Evolutionary conservation across 148 eudicot species (phyloP), one percentile per base, ranked within the genome.

Genomic region (Chenopodium formosanum): DNA sequence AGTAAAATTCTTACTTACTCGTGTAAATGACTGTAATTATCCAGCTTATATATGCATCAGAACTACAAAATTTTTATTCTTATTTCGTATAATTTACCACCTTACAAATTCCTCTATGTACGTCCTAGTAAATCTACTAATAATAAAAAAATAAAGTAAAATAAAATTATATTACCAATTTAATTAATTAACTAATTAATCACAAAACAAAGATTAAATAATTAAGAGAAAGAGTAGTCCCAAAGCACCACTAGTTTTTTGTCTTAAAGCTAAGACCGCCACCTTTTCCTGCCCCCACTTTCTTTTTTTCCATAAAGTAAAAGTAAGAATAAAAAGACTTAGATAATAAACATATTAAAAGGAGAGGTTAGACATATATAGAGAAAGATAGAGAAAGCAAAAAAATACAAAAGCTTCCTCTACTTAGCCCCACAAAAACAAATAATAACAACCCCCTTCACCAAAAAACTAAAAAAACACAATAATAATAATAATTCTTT

Each of bases 261-360:
- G 86, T 84, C 78, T 81, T 83, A 84, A 80, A 84, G 86, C 86
- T 58, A 63, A 77, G 81, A 66, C 81, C 81, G 77, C 65, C 86
- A 71, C 60, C 83, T 85, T 92, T 90, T 84, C 70, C 70, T 78
- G 71, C 79, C 85, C 85, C 88, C 81, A 77, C 81, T 84, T 84
- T 79, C 78, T 67, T 82, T 84, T 89, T 87, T 85, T 75, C 82
- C 75, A 87, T 84, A 93, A 91, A 91, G 91, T 81, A 85, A 93
- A 79, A 88, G 84, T 72, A 85, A 83, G 85, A 87, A 84, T 76
- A 81, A 48, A 80, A 74, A 79, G 76, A 70, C 48, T 65, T 78
- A 47, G 44, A 32, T 79, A 68, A 78, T 74, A 79, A 84, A 73
- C 70, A 73, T 82, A 83, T 82, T 75, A 56, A 85, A 83, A 77